Evolutionary conservation across 805 yeast species (phyloP), one percentile per base, ranked within the genome.

Genomic region (Nakazawaea wyomingensis): DNA sequence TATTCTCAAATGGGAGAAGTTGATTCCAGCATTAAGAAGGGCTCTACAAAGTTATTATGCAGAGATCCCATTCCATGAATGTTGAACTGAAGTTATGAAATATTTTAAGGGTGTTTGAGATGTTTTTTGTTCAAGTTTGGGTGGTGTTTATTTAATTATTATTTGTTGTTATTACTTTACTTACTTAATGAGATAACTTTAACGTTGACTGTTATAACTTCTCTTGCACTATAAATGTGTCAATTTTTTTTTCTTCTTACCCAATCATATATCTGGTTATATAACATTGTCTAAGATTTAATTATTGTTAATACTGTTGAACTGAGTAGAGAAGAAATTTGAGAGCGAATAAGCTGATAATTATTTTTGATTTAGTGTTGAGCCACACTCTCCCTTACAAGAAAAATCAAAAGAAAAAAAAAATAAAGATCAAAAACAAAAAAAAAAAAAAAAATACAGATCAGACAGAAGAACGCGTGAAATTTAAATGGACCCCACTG

Each of bases 11-110:
- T 80, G 85, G 85, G 76, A 71, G 39, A 76, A 71, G 47, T 62
- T 80, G 43, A 70, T 68, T 4, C 78, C 82, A 2, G 85, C 85
- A 21, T 64, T 80, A 46, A 69, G 65, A 55, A 69, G 85, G 54
- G 86, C 85, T 6, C 60, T 80, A 45, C 83, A 78, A 58, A 75
- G 83, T 54, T 80, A 80, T 54, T 80, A 78, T 53, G 76, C 76
- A 11, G 81, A 76, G 54, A 68, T 77, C 26, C 82, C 82, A 8
- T 29, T 27, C 82, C 82, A 8, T 29, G 32, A 29, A 24, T 24
- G 2, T 2, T 9, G 11, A 24, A 24, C 2, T n/a, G n/a, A n/a
- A n/a, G n/a, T n/a, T n/a, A n/a, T n/a, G n/a, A n/a, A n/a, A 8
- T 24, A 8, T 24, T 24, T 24, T 8, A 24, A 24, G 27, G 27